Evolutionary conservation across 345 rosid genomes (phyloP).

Genomic region (Citrus unshiu): DNA sequence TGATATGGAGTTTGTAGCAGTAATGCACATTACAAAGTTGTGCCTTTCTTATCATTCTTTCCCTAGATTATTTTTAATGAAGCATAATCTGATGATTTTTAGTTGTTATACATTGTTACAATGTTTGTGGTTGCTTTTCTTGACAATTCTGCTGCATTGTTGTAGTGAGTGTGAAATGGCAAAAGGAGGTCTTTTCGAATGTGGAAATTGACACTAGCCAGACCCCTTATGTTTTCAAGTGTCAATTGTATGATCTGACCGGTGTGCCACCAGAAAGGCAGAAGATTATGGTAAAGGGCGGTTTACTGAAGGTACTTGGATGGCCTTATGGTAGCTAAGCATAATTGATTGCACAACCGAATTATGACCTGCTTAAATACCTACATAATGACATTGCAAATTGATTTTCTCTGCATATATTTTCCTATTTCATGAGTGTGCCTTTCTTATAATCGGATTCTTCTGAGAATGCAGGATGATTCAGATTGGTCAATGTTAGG

Average conservation of each 20-base stretch:
- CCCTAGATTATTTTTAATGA: neutral
- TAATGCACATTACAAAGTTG: neutral
- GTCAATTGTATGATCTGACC: slow-evolving; percentile 80
- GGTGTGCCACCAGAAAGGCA: slow-evolving; percentile 98
- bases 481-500: slow-evolving; percentile 84
- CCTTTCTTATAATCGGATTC: slow-evolving; percentile 5
- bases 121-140: neutral
- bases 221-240: slow-evolving; percentile 84
- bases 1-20: too few relatives aligned
- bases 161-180: slow-evolving; percentile 95
- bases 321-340: neutral
- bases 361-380: neutral
- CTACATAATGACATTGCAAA: neutral
- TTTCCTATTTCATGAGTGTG: neutral
- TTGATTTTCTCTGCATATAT: neutral
- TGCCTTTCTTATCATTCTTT: neutral
- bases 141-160: slow-evolving; percentile 8
- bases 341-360: neutral
- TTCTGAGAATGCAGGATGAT: slow-evolving; percentile 62
- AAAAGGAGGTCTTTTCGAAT: slow-evolving; percentile 69
- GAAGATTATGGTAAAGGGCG: slow-evolving; percentile 98
- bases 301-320: slow-evolving; percentile 67
- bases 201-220: slow-evolving; percentile 80
- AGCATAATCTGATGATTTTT: neutral
- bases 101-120: neutral